A percentile compares a stretch with the other conserved stretches of the same genome.
Evolutionary conservation across 1,284 basidiomycete genomes (phyloP).

Genomic region (Meripilus lineatus): DNA sequence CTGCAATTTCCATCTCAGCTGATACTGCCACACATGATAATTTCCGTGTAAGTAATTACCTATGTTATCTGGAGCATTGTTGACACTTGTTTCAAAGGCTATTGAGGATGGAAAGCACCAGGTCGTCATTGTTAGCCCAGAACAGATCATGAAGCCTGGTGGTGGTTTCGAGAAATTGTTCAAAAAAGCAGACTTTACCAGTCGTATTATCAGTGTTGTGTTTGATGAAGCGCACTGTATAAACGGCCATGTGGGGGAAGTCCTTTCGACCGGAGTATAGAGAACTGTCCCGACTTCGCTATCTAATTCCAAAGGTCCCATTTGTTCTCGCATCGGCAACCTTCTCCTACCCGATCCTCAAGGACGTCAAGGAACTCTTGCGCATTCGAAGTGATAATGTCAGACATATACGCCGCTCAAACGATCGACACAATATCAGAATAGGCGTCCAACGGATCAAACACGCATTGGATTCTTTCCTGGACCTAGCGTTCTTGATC

Average conservation of each 20-base stretch:
- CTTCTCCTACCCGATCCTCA: neutral
- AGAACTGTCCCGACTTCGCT: slow-evolving; percentile 11
- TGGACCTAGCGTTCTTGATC: slow-evolving; percentile 7
- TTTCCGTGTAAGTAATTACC: slow-evolving; percentile 8
- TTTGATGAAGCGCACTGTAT: slow-evolving; percentile 36
- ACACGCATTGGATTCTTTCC: neutral
- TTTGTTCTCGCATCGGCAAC: slow-evolving; percentile 5
- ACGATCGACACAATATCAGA: slow-evolving; percentile 6
- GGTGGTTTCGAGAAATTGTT: slow-evolving; percentile 21
- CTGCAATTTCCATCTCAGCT: slow-evolving; percentile 9
- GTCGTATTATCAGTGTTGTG: slow-evolving; percentile 21
- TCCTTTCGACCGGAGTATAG: slow-evolving; percentile 27
- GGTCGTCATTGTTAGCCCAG: slow-evolving; percentile 29
- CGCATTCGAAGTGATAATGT: neutral
- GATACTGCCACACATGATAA: slow-evolving; percentile 3
- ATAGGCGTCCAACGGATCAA: slow-evolving; percentile 2
- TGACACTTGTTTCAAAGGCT: slow-evolving; percentile 21
- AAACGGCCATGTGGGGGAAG: slow-evolving; percentile 31
- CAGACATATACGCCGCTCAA: neutral
- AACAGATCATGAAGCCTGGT: slow-evolving; percentile 23
- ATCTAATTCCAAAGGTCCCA: neutral
- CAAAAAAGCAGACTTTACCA: slow-evolving; percentile 19
- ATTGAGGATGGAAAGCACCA: slow-evolving; percentile 25
- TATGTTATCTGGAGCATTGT: slow-evolving; percentile 3
- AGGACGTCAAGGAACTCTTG: neutral